phyloP scores from a whole-genome alignment of 306 rosid species.

The Fragaria vesca region DNA sequence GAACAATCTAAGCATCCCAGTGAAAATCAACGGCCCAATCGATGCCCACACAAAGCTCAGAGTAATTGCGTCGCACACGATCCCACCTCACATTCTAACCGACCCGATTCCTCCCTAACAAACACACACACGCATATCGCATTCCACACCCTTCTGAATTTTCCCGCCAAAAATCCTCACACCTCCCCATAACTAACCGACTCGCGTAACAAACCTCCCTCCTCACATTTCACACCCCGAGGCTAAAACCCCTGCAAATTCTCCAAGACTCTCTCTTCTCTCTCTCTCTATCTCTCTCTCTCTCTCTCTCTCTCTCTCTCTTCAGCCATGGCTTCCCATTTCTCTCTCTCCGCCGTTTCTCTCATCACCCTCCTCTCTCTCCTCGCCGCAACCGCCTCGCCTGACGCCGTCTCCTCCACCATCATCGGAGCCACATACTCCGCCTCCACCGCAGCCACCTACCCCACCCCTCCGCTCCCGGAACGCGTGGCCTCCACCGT shows the following conservation, averaged over 20 bases:
- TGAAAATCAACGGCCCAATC: no score
- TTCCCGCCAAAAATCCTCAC: slow-evolving; percentile 13
- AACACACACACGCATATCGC: neutral
- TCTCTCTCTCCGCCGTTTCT: slow-evolving; percentile 22
- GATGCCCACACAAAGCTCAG: no score
- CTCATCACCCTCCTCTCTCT: slow-evolving; percentile 36
- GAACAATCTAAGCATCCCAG: no score
- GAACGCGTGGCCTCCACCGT: slow-evolving; percentile 33
- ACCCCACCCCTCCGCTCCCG: slow-evolving; percentile 8
- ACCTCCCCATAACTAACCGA: slow-evolving; percentile 1
- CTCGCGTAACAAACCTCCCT: neutral
- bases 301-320: slow-evolving; percentile 21
- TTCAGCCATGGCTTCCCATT: slow-evolving; percentile 19
- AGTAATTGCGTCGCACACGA: no score
- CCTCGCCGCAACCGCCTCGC: slow-evolving; percentile 28
- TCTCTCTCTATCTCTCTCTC: slow-evolving; percentile 25
- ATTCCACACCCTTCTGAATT: neutral
- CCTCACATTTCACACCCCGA: neutral
- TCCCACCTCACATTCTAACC: no score
- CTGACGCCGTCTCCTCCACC: slow-evolving; percentile 45
- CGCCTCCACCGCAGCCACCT: slow-evolving; percentile 11
- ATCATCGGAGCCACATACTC: slow-evolving; percentile 57
- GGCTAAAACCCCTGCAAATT: neutral
- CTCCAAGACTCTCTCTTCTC: slow-evolving; percentile 1
- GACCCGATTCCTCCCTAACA: no score